Conservation (phyloP, 768 basidiomycete species). For the Trametes gibbosa region DNA sequence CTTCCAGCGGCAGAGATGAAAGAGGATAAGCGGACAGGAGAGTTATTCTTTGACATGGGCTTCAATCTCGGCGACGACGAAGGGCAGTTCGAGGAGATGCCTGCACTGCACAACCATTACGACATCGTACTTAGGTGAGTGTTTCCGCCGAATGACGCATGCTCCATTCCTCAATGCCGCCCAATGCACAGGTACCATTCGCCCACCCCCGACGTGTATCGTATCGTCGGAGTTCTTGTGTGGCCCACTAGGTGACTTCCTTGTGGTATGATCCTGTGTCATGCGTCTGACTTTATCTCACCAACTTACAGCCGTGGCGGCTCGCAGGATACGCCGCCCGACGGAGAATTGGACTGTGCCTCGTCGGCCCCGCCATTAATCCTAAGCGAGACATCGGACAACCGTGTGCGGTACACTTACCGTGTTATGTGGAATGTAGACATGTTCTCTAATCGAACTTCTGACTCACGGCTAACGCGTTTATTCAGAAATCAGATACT, state of each 20-base stretch:
- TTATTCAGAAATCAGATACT: constrained; percentile 72
- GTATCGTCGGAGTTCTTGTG: constrained; percentile 93
- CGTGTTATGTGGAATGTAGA: constrained; percentile 75
- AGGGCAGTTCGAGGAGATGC: constrained; percentile 49
- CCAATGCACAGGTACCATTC: constrained; percentile 66
- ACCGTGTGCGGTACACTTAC: constrained; percentile 82
- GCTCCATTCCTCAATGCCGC: background rate
- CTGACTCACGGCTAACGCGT: background rate
- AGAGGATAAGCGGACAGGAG: constrained; percentile 70
- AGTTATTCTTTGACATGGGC: constrained; percentile 89
- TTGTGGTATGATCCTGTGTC: background rate
- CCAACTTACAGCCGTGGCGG: constrained; percentile 57
- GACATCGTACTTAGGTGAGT: constrained; percentile 74
- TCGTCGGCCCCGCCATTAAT: constrained; percentile 45
- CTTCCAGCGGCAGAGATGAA: constrained; percentile 95
- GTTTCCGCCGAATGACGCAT: background rate
- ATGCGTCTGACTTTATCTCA: background rate
- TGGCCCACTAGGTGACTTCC: constrained; percentile 52
- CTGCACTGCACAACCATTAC: constrained; percentile 90
- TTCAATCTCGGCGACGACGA: constrained; percentile 87
- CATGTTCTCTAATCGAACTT: background rate
- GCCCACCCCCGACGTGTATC: constrained; percentile 63
- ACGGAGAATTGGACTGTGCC: constrained; percentile 51
- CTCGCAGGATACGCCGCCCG: constrained; percentile 36
- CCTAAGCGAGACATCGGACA: constrained; percentile 57